phyloP scores from a whole-genome alignment of 2,329 filamentous ascomycete genomes.

The Aspergillus fructus region DNA sequence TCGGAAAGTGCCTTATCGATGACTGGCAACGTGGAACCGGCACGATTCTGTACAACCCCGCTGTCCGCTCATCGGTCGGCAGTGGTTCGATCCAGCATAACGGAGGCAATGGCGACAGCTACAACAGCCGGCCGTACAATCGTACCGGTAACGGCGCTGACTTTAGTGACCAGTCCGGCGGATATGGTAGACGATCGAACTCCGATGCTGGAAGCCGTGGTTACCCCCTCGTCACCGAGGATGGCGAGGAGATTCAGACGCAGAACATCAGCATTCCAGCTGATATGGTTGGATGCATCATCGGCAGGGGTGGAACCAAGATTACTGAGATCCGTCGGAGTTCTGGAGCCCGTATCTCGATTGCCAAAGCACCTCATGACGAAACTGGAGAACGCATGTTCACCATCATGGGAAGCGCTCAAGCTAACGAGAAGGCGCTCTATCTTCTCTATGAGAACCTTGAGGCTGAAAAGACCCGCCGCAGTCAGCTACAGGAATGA shows the following conservation, averaged over 20 bases:
- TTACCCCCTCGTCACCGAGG: slow-evolving; percentile 86
- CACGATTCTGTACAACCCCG: slow-evolving; percentile 96
- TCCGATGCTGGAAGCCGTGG: slow-evolving; percentile 77
- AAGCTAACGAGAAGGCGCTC: slow-evolving; percentile 91
- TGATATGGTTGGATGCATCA: slow-evolving; percentile 99
- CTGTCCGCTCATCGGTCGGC: slow-evolving; percentile 75
- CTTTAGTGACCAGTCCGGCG: slow-evolving; percentile 79
- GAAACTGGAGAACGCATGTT: slow-evolving; percentile 99
- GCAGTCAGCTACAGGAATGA: slow-evolving; percentile 72
- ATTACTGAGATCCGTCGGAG: slow-evolving; percentile 98
- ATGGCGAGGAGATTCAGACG: slow-evolving; percentile 95
- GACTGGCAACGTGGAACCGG: slow-evolving; percentile 97
- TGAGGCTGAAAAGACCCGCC: slow-evolving; percentile 97
- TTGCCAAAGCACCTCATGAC: slow-evolving; percentile 94
- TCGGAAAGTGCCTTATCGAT: slow-evolving; percentile 96
- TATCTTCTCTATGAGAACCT: slow-evolving; percentile 98
- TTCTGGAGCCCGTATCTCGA: slow-evolving; percentile 94
- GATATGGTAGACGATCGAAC: slow-evolving; percentile 77
- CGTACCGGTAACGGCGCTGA: slow-evolving; percentile 95
- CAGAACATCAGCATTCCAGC: slow-evolving; percentile 99
- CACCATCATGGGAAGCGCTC: slow-evolving; percentile 94
- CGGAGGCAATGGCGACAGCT: slow-evolving; percentile 52
- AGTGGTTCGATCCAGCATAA: slow-evolving; percentile 55
- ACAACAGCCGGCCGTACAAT: slow-evolving; percentile 71
- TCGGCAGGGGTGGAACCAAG: slow-evolving; percentile 90